Evolutionary conservation across 495 filamentous ascomycete species (phyloP).

Genomic region (Aspergillus affinis): DNA sequence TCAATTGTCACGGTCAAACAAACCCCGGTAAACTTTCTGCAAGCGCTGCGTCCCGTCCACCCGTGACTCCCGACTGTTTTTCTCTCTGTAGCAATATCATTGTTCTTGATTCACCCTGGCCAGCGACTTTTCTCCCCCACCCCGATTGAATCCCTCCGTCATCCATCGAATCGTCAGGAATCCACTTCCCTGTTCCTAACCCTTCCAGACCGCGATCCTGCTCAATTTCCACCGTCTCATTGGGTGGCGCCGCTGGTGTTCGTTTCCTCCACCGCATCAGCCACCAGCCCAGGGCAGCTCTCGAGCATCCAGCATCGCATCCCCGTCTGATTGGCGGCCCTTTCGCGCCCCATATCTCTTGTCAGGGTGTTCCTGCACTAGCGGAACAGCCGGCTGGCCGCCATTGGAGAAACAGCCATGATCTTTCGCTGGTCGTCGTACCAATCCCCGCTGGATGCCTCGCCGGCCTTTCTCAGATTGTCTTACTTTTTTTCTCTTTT

Average conservation of each 20-base stretch:
- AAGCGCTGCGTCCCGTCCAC: too few species aligned
- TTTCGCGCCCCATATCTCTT: conserved; percentile 8
- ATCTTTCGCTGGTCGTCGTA: background rate
- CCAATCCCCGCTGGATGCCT: background rate
- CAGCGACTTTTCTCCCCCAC: background rate
- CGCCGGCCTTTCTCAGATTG: background rate
- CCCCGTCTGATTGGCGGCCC: conserved; percentile 1
- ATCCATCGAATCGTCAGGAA: background rate
- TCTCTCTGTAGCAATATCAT: too few species aligned
- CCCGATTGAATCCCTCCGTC: background rate
- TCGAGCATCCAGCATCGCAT: background rate
- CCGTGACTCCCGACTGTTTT: too few species aligned
- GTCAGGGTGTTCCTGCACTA: conserved; percentile 26
- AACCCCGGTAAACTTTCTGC: too few species aligned
- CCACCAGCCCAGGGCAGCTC: background rate
- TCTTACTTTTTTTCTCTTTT: background rate
- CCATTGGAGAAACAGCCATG: conserved; percentile 1
- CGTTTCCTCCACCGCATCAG: background rate
- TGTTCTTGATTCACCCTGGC: too few species aligned
- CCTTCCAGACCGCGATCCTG: background rate
- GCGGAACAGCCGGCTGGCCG: conserved; percentile 8
- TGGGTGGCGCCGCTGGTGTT: conserved; percentile 1
- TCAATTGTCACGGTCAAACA: too few species aligned
- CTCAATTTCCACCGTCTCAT: background rate
- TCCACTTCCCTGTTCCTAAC: background rate